Evolutionary conservation across 2,329 filamentous ascomycete genomes (phyloP).

Genomic region (Paracoccidioides lutzii): DNA sequence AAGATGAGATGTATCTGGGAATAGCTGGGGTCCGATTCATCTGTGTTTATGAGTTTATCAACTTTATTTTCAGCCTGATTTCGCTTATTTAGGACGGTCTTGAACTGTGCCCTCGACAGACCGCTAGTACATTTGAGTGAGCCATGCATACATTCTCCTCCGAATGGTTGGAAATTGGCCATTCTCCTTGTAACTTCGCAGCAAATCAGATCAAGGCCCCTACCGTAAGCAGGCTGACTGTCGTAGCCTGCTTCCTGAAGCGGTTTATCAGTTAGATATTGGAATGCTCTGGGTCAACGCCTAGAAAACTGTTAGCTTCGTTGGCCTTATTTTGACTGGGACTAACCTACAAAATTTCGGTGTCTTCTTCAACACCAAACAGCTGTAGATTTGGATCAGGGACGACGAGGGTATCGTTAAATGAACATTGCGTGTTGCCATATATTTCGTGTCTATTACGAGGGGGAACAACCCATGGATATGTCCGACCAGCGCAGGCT

Average conservation of each 20-base stretch:
- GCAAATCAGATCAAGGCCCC: slow-evolving; percentile 45
- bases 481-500: slow-evolving; percentile 46
- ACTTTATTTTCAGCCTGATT: not conserved
- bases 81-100: not conserved
- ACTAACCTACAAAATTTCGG: slow-evolving; percentile 22
- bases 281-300: slow-evolving; percentile 18
- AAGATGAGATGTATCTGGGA: not conserved
- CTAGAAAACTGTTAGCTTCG: slow-evolving; percentile 11
- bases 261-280: slow-evolving; percentile 17
- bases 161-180: slow-evolving; percentile 1
- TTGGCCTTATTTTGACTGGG: not conserved
- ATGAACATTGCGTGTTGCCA: slow-evolving; percentile 44
- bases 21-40: slow-evolving; percentile 2
- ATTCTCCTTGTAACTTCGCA: slow-evolving; percentile 36
- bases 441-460: slow-evolving; percentile 51
- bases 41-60: slow-evolving; percentile 1
- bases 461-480: slow-evolving; percentile 44
- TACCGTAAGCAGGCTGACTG: slow-evolving; percentile 47
- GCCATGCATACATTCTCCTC: not conserved
- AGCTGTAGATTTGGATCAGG: slow-evolving; percentile 19
- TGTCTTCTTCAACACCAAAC: slow-evolving; percentile 13
- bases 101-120: not conserved
- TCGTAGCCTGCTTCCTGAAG: slow-evolving; percentile 52
- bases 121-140: not conserved
- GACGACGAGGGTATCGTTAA: slow-evolving; percentile 36